phyloP scores from a whole-genome alignment of 495 filamentous ascomycete species.

The Penicillium ucsense region DNA sequence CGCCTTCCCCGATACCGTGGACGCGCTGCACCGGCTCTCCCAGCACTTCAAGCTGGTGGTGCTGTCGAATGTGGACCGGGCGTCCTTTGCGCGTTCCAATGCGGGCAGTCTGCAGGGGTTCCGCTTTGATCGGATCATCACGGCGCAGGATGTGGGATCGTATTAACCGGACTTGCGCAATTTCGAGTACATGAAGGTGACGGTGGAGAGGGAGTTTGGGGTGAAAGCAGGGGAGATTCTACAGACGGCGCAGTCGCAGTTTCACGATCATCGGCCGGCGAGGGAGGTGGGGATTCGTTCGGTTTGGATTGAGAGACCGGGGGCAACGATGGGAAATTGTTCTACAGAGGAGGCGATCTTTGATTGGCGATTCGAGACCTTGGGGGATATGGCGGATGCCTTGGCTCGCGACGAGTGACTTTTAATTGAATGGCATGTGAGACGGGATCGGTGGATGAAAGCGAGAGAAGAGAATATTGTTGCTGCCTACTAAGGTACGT shows the following conservation, averaged over 20 bases:
- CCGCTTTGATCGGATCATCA: slow-evolving; percentile 59
- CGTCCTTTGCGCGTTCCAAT: slow-evolving; percentile 47
- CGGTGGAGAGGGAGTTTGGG: slow-evolving; percentile 46
- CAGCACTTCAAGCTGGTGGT: slow-evolving; percentile 59
- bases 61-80: slow-evolving; percentile 62
- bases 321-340: slow-evolving; percentile 30
- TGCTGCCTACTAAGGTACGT: too few relatives aligned
- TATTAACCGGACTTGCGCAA: slow-evolving; percentile 65
- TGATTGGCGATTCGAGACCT: slow-evolving; percentile 51
- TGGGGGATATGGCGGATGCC: slow-evolving; percentile 64
- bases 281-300: slow-evolving; percentile 50
- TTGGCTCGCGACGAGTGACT: slow-evolving; percentile 20
- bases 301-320: slow-evolving; percentile 60
- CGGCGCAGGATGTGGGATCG: slow-evolving; percentile 62
- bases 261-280: slow-evolving; percentile 63
- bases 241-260: slow-evolving; percentile 61
- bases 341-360: slow-evolving; percentile 37
- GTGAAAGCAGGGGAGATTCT: slow-evolving; percentile 45
- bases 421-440: background rate
- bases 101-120: slow-evolving; percentile 37
- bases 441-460: background rate
- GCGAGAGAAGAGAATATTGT: background rate
- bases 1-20: slow-evolving; percentile 55
- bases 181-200: slow-evolving; percentile 54
- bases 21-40: slow-evolving; percentile 44